These are phyloP conservation scores for Collybia mongolica DNA, from an alignment of 768 basidiomycete species.

Conservation along the genomic window DNA sequence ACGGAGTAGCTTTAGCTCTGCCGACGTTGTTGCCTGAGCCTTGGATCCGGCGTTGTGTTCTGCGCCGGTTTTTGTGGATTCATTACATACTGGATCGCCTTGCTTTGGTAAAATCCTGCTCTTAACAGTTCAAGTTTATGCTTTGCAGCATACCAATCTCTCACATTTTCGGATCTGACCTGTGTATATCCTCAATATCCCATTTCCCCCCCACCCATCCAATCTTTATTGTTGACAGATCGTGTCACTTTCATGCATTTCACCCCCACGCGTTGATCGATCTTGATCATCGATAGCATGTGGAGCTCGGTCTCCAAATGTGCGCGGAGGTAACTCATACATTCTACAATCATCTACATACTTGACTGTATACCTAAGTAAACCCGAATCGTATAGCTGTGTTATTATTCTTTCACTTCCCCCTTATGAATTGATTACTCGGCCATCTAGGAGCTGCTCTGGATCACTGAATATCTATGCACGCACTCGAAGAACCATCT, in stretches of 20 bases:
- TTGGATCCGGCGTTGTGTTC: neutral
- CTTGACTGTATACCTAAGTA: conserved; percentile 5
- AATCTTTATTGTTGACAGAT: conserved; percentile 19
- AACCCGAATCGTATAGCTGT: neutral
- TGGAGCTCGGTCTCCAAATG: neutral
- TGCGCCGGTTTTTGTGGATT: neutral
- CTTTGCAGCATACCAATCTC: conserved; percentile 6
- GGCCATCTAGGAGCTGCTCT: no score
- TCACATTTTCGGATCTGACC: conserved; percentile 13
- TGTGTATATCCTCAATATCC: conserved; percentile 23
- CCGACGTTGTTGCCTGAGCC: conserved; percentile 74
- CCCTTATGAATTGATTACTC: no score
- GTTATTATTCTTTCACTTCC: neutral
- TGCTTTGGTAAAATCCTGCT: conserved; percentile 3
- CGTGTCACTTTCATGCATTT: conserved; percentile 12
- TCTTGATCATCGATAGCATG: conserved; percentile 5
- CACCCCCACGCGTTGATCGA: conserved; percentile 14
- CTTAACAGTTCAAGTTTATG: conserved; percentile 1
- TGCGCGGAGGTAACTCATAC: neutral
- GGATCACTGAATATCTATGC: conserved; percentile 66
- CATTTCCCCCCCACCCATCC: conserved; percentile 31
- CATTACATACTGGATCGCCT: neutral
- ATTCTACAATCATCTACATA: neutral
- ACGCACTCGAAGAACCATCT: conserved; percentile 90
- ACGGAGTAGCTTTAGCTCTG: conserved; percentile 85